Conservation (phyloP, 176 grass and related monocot species). For the Oryza meridionalis region DNA sequence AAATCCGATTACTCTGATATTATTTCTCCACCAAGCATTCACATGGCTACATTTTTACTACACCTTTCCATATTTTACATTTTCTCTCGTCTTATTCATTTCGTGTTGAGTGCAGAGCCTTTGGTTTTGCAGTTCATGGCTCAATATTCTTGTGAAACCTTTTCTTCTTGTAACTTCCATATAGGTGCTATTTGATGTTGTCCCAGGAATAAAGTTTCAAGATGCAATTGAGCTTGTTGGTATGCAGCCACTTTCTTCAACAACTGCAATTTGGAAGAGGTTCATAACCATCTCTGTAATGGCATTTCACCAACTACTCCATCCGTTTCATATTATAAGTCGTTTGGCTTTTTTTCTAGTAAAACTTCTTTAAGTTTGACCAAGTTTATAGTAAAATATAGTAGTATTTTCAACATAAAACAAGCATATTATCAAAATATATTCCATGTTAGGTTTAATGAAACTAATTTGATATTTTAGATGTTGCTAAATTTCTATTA, state of each 20-base stretch:
- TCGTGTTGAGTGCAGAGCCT: slow-evolving; percentile 2
- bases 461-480: too few species aligned
- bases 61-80: slow-evolving; percentile 29
- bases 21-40: slow-evolving; percentile 26
- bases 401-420: too few species aligned
- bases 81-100: not conserved
- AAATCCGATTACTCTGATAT: slow-evolving; percentile 30
- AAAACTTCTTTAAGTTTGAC: too few species aligned
- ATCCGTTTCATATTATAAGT: too few species aligned
- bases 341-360: too few species aligned
- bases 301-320: slow-evolving; percentile 1
- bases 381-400: too few species aligned
- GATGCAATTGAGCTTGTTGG: slow-evolving; percentile 84
- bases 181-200: slow-evolving; percentile 84
- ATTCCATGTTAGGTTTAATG: too few species aligned
- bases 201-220: slow-evolving; percentile 88
- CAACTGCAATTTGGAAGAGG: slow-evolving; percentile 76
- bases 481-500: too few species aligned
- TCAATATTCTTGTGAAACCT: not conserved
- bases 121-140: slow-evolving; percentile 2
- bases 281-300: slow-evolving; percentile 49
- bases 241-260: slow-evolving; percentile 80
- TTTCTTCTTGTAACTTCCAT: slow-evolving; percentile 25
- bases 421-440: too few species aligned
- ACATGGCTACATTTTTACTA: slow-evolving; percentile 28